These are phyloP conservation scores for Kodamaea kaohsiungensis DNA, from an alignment of 805 yeast genomes.

Conservation along the genomic window DNA sequence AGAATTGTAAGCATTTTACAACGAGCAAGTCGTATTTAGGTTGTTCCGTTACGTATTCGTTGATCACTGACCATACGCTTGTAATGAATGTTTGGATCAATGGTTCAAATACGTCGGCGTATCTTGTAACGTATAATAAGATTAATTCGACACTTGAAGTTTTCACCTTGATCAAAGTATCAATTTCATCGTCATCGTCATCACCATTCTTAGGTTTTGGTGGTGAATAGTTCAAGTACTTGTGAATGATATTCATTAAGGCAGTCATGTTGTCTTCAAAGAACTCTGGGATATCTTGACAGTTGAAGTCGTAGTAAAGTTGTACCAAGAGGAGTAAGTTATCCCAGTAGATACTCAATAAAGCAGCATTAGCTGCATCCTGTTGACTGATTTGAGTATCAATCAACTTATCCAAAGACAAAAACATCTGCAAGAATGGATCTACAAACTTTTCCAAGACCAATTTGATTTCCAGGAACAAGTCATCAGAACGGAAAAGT, in stretches of 20 bases:
- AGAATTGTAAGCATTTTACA: constrained; percentile 74
- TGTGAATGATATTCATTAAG: constrained; percentile 81
- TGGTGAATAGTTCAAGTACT: constrained; percentile 67
- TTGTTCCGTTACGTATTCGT: constrained; percentile 60
- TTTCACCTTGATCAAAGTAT: constrained; percentile 68
- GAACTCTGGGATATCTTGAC: constrained; percentile 98
- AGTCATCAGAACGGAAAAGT: constrained; percentile 83
- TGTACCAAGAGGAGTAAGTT: constrained; percentile 72
- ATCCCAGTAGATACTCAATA: constrained; percentile 60
- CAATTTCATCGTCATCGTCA: constrained; percentile 68
- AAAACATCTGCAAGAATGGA: constrained; percentile 74
- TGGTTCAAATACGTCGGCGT: constrained; percentile 87
- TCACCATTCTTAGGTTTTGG: constrained; percentile 44
- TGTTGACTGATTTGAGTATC: constrained; percentile 22
- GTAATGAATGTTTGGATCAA: constrained; percentile 77
- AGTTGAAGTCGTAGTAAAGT: constrained; percentile 88
- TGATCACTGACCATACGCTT: constrained; percentile 75
- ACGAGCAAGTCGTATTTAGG: constrained; percentile 83
- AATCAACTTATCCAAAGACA: constrained; percentile 67
- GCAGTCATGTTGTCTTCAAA: constrained; percentile 84
- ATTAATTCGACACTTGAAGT: constrained; percentile 83
- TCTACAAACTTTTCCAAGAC: constrained; percentile 81
- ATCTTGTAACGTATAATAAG: constrained; percentile 83
- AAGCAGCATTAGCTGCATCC: constrained; percentile 46
- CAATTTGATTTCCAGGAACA: constrained; percentile 81